Conservation (phyloP, 1,284 basidiomycete genomes). For the Ganoderma sinense region DNA sequence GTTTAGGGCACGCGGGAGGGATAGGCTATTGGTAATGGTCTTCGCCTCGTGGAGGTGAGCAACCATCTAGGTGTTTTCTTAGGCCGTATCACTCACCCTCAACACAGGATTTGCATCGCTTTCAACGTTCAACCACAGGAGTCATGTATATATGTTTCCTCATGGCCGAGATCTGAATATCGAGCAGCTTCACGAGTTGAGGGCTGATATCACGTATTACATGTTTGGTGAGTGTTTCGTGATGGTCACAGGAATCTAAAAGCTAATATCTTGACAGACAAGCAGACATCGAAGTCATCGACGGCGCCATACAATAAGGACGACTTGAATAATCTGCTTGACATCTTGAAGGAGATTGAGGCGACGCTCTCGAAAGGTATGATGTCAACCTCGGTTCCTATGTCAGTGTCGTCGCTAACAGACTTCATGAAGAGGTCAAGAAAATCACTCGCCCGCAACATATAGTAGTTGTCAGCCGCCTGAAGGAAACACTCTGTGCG, state of each 20-base stretch:
- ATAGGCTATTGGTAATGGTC: conserved; percentile 14
- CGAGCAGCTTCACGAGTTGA: conserved; percentile 9
- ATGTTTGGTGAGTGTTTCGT: conserved; percentile 19
- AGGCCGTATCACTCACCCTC: neutral
- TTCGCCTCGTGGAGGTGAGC: neutral
- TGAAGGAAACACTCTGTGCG: conserved; percentile 2
- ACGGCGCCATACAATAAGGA: conserved; percentile 23
- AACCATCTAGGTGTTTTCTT: neutral
- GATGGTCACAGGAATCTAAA: neutral
- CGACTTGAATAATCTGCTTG: conserved; percentile 17
- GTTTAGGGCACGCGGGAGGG: neutral
- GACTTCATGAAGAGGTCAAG: neutral
- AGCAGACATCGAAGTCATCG: conserved; percentile 29
- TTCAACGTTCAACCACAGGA: conserved; percentile 10
- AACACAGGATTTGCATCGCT: neutral
- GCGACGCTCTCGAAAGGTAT: no score
- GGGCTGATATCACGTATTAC: conserved; percentile 9
- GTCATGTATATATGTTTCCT: conserved; percentile 33
- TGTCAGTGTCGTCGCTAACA: neutral
- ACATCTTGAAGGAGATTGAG: conserved; percentile 15
- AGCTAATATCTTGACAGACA: conserved; percentile 20
- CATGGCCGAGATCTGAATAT: conserved; percentile 7
- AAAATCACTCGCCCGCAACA: neutral
- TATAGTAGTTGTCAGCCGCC: conserved; percentile 4
- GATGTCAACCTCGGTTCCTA: neutral